Evolutionary conservation across 2,329 filamentous ascomycete genomes (phyloP).

Genomic region (Cladophialophora chaetospira): DNA sequence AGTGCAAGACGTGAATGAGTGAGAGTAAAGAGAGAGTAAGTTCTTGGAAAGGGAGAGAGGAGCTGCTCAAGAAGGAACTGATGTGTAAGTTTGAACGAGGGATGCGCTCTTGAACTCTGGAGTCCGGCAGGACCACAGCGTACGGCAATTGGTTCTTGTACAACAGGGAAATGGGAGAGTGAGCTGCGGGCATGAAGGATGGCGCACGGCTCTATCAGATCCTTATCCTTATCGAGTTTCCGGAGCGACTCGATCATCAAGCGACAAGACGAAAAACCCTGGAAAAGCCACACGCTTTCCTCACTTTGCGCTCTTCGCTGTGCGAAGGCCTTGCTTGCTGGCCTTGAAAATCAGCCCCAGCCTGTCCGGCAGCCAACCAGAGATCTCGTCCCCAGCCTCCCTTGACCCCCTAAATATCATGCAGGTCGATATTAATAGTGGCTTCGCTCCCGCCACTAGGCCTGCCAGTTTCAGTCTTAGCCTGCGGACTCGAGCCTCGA

Average conservation of each 20-base stretch:
- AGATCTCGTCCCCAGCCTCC: not conserved
- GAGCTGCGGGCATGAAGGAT: not conserved
- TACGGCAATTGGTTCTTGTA: slow-evolving; percentile 4
- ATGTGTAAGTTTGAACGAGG: slow-evolving; percentile 11
- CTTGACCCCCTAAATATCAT: not conserved
- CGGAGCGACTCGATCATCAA: slow-evolving; percentile 20
- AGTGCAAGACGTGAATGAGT: slow-evolving; percentile 11
- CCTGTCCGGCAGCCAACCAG: not conserved
- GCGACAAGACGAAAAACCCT: not conserved
- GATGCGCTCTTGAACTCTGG: slow-evolving; percentile 1
- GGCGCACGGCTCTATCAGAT: slow-evolving; percentile 1
- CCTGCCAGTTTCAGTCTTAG: slow-evolving; percentile 4
- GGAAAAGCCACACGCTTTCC: not conserved
- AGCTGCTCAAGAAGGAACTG: slow-evolving; percentile 6
- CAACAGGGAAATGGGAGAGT: not conserved
- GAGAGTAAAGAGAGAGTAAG: slow-evolving; percentile 5
- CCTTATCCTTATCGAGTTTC: slow-evolving; percentile 22
- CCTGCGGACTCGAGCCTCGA: slow-evolving; percentile 12
- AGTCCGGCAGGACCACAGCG: not conserved
- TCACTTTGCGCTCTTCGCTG: slow-evolving; percentile 1
- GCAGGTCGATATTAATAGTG: slow-evolving; percentile 29
- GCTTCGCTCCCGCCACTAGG: slow-evolving; percentile 28
- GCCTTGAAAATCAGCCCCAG: slow-evolving; percentile 15
- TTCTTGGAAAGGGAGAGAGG: not conserved
- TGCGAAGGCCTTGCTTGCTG: not conserved